These are phyloP conservation scores for Globisporangium parvum DNA, from an alignment of 352 stramenopile species.

Conservation along the genomic window DNA sequence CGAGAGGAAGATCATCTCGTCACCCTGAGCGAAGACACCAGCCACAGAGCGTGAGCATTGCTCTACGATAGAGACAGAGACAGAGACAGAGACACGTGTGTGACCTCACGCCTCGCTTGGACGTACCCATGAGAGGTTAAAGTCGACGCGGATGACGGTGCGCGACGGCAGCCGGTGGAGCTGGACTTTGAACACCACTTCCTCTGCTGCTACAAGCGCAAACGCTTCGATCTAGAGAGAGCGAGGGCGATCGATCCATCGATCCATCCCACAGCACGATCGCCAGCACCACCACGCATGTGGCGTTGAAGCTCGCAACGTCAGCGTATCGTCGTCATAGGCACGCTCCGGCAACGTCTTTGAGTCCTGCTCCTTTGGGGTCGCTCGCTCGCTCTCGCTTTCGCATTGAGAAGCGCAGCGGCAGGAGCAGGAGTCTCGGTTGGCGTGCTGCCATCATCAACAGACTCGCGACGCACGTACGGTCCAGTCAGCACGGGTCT, in stretches of 20 bases:
- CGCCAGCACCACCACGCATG: not conserved
- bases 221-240: slow-evolving; percentile 50
- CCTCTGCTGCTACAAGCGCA: slow-evolving; percentile 56
- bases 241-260: not conserved
- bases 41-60: not conserved
- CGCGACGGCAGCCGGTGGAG: slow-evolving; percentile 44
- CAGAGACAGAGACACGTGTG: not conserved
- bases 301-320: not conserved
- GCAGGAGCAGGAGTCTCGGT: not conserved
- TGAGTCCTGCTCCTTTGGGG: too few species aligned
- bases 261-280: not conserved
- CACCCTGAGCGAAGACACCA: slow-evolving; percentile 26
- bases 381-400: not conserved
- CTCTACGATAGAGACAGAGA: slow-evolving; percentile 17
- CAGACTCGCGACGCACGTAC: slow-evolving; percentile 25
- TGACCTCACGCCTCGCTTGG: not conserved
- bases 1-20: slow-evolving; percentile 61
- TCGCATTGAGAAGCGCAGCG: not conserved
- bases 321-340: slow-evolving; percentile 12
- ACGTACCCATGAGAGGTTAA: slow-evolving; percentile 59
- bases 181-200: slow-evolving; percentile 59
- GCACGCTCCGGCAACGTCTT: slow-evolving; percentile 1
- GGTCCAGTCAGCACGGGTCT: slow-evolving; percentile 48
- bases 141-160: slow-evolving; percentile 56
- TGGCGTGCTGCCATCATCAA: slow-evolving; percentile 16